These are phyloP conservation scores for Globisporangium middletonii DNA, from an alignment of 352 stramenopile species.

Conservation along the genomic window DNA sequence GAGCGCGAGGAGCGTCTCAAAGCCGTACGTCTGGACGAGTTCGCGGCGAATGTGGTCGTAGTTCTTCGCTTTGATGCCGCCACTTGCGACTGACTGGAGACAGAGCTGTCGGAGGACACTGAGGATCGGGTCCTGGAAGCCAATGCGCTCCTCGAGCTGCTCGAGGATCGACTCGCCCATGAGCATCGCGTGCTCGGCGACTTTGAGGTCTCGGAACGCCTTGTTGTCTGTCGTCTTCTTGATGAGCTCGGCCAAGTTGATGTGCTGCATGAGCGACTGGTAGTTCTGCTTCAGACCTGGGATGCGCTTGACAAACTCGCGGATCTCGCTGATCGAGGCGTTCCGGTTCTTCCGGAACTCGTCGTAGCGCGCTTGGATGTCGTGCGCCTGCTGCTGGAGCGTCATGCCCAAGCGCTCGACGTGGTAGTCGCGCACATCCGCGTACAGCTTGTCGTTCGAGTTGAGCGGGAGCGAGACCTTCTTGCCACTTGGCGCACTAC, in stretches of 20 bases:
- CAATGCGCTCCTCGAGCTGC: slow-evolving; percentile 94
- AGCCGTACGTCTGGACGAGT: slow-evolving; percentile 96
- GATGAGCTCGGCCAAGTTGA: slow-evolving; percentile 94
- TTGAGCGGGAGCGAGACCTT: slow-evolving; percentile 92
- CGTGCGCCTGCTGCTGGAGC: slow-evolving; percentile 93
- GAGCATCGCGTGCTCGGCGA: slow-evolving; percentile 93
- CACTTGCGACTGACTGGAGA: slow-evolving; percentile 90
- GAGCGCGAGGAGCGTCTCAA: slow-evolving; percentile 92
- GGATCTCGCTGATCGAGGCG: slow-evolving; percentile 96
- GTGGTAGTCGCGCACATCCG: slow-evolving; percentile 94
- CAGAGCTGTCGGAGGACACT: slow-evolving; percentile 91
- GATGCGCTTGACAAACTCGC: slow-evolving; percentile 98
- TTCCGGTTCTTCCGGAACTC: slow-evolving; percentile 95
- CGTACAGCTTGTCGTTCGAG: slow-evolving; percentile 94
- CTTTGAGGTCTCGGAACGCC: slow-evolving; percentile 92
- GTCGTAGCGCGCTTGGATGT: slow-evolving; percentile 92
- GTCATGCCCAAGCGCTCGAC: slow-evolving; percentile 95
- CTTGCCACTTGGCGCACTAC: slow-evolving; percentile 34
- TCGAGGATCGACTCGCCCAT: slow-evolving; percentile 95
- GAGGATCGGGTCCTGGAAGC: slow-evolving; percentile 87
- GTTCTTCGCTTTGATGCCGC: slow-evolving; percentile 92
- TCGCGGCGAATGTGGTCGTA: slow-evolving; percentile 93
- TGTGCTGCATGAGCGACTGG: slow-evolving; percentile 96
- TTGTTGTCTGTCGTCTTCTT: slow-evolving; percentile 93
- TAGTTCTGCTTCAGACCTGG: slow-evolving; percentile 91